Evolutionary conservation across 106 monocot genomes (phyloP), one percentile per base, ranked within the genome.

Genomic region (Apostasia ramifera): DNA sequence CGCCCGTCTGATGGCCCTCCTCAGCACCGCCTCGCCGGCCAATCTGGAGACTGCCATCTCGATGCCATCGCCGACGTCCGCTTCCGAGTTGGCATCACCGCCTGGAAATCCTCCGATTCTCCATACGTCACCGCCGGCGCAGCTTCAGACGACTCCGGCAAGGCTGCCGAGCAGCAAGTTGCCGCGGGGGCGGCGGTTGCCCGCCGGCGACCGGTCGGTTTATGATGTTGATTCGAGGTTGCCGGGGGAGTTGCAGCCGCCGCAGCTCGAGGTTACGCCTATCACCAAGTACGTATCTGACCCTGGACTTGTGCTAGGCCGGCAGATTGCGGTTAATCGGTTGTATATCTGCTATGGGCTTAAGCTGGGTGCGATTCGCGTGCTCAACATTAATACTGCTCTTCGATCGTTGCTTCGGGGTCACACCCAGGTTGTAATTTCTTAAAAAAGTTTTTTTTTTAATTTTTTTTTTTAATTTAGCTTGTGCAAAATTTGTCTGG

Each of bases 201-300:
- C 76, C 12, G 52, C 48, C 0, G 89, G 92, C 2, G 87, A 87
- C 4, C 79, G 80, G 56, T 81, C 73, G 8, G 83, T 93, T 44
- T 82, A 93, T 53, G 97, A 98, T 47, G 92, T 98, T 2, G 97
- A 98, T 70, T 81, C 70, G 44, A 83, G 86, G 72, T 15, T 85
- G 54, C 71, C 82, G 2, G 92, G 86, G 66, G 86, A 87, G 71
- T 47, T 69, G 6, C 76, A 80, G 68, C 86, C 95, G 2, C 92
- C 97, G 9, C 97, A 97, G 80, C 92, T 98, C 5, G 97, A 98
- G 76, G 97, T 98, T 8, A 90, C 92, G 40, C 97, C 97, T 11
- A 98, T 98, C 65, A 98, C 97, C 2, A 98, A 98, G 78, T 98
- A 98, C 59, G 56, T 66, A 3, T 98, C 97, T 1, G 97, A 98